Evolutionary conservation across 805 yeast genomes (phyloP).

Genomic region (Wickerhamomyces alni): DNA sequence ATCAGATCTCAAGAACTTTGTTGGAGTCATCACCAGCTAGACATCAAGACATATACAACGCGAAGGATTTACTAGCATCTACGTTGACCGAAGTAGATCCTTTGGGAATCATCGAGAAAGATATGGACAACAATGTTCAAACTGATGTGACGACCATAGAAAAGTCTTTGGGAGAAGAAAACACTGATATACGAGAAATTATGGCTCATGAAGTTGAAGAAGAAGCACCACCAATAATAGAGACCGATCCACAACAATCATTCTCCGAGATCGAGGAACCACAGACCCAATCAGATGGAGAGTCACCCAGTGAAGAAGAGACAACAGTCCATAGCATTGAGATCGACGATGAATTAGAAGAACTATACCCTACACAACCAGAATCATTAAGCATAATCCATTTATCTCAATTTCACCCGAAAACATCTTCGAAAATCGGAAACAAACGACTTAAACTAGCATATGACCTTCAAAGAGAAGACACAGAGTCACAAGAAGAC

Average conservation of each 20-base stretch:
- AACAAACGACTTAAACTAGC: not conserved
- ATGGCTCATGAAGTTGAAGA: no score
- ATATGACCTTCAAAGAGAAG: not conserved
- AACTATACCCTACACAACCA: slow-evolving; percentile 24
- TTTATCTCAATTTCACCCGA: slow-evolving; percentile 12
- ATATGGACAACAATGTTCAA: not conserved
- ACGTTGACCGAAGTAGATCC: slow-evolving; percentile 3
- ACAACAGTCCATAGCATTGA: slow-evolving; percentile 6
- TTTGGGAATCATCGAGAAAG: not conserved
- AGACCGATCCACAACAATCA: not conserved
- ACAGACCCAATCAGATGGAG: not conserved
- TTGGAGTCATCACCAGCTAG: slow-evolving; percentile 10
- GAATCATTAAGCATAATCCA: slow-evolving; percentile 14
- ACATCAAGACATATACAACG: slow-evolving; percentile 9
- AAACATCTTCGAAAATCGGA: not conserved
- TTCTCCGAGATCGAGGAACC: slow-evolving; percentile 1
- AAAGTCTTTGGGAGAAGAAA: no score
- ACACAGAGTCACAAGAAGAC: not conserved
- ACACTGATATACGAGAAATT: no score
- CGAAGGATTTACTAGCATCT: slow-evolving; percentile 11
- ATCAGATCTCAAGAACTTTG: not conserved
- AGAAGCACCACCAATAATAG: not conserved
- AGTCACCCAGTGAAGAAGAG: not conserved
- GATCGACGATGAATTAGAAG: slow-evolving; percentile 22
- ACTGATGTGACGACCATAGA: not conserved